phyloP scores from a whole-genome alignment of 176 grass and related monocot species.

The Alloteropsis semialata region DNA sequence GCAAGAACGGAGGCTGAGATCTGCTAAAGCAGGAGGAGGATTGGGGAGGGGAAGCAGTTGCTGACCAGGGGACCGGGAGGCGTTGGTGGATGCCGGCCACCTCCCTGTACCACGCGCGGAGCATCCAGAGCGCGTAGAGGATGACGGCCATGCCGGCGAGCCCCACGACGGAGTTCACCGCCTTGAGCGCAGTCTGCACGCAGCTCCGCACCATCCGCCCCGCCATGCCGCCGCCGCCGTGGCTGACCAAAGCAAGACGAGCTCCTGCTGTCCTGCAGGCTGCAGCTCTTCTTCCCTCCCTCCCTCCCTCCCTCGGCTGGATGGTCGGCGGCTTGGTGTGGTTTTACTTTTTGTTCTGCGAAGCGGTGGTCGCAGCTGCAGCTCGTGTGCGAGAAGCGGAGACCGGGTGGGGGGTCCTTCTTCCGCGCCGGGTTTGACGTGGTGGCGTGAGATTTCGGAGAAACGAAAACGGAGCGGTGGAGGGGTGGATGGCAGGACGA shows the following conservation, averaged over 20 bases:
- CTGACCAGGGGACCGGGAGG: slow-evolving; percentile 61
- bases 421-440: not conserved
- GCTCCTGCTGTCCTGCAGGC: too few species aligned
- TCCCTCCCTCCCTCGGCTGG: not conserved
- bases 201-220: slow-evolving; percentile 56
- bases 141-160: slow-evolving; percentile 93
- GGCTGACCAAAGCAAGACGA: not conserved
- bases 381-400: not conserved
- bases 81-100: slow-evolving; percentile 5
- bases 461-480: not conserved
- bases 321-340: not conserved
- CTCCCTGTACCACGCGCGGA: slow-evolving; percentile 66
- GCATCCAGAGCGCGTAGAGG: slow-evolving; percentile 97
- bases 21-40: not conserved
- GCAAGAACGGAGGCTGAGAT: not conserved
- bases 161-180: slow-evolving; percentile 76
- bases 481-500: not conserved
- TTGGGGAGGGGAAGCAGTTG: not conserved
- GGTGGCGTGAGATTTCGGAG: slow-evolving; percentile 31
- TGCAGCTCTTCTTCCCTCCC: not conserved
- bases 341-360: not conserved
- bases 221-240: slow-evolving; percentile 18
- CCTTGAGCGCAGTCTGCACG: slow-evolving; percentile 85
- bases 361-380: not conserved
- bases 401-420: not conserved